Base-by-base conservation (phyloP, 495 filamentous ascomycete genomes). In the Rostrohypoxylon terebratum region DNA sequence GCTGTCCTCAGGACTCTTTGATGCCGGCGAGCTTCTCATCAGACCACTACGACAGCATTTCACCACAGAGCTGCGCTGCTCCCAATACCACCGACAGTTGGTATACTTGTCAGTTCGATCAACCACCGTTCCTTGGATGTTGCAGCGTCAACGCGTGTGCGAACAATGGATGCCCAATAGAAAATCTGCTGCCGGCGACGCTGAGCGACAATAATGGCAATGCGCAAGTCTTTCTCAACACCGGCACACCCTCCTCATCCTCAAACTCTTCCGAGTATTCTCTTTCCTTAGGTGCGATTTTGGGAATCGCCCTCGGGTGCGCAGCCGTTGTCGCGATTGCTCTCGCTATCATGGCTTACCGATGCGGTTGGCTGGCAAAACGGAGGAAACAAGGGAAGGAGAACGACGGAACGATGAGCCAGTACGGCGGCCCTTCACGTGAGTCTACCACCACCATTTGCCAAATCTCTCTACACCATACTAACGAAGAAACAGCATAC, bases 111-210 rank as follows among this genome's bases (percentile, higher is more conserved):
- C 63, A 57, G n/a, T 21, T 54, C 16, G 48, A 45, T 10, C 65
- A 75, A 25, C 73, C 73, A 4, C 73, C 73, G 3, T 75, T 73
- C 55, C 25, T 75, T 2, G 73, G 73, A 54, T 75, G 73, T 44
- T 75, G 73, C 42, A 28, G 36, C 14, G 23, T 40, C 47, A 66
- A 75, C 18, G 54, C 73, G 0, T 75, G 73, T 13, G 0, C 40
- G 3, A 63, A 47, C 3, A 50, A 16, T 31, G 74, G 72, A 18
- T 81, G 80, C 50, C 73, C 77, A 51, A 59, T 62, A 0, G 57
- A 47, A 8, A 54, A 68, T 1, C 65, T 81, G 13, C 67, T 69
- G 0, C 33, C 66, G 25, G 71, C 66, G 20, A 69, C 63, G 42
- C 44, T 73, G 8, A 76, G 71, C 36, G 58, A 67, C n/a, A 31